Conservation (phyloP, 2,329 filamentous ascomycete species). For the Exophiala dermatitidis region DNA sequence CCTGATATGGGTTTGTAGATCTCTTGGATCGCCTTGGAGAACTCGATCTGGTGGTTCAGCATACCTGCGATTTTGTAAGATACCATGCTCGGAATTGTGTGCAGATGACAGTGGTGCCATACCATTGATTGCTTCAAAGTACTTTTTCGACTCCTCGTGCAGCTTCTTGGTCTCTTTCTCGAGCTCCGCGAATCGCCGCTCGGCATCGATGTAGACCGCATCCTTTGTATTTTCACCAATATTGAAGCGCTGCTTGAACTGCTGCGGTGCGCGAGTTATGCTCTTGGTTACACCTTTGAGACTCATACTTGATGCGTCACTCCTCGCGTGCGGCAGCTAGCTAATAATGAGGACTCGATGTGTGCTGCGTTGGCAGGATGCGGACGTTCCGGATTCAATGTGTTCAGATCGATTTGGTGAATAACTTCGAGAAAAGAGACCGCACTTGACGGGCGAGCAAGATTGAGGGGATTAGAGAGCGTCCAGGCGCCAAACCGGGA, state of each 20-base stretch:
- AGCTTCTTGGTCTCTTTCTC: slow-evolving; percentile 94
- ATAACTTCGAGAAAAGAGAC: no score
- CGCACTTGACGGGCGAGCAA: no score
- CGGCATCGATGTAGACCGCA: slow-evolving; percentile 86
- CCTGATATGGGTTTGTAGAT: slow-evolving; percentile 98
- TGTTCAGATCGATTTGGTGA: no score
- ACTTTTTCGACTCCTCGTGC: slow-evolving; percentile 94
- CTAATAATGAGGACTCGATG: neutral
- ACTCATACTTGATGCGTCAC: slow-evolving; percentile 59
- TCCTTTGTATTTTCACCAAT: slow-evolving; percentile 94
- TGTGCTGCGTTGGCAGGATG: neutral
- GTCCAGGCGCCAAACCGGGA: neutral
- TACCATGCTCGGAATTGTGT: neutral
- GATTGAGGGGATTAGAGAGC: neutral
- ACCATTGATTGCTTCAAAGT: slow-evolving; percentile 94
- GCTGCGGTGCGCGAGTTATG: slow-evolving; percentile 82
- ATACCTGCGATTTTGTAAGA: slow-evolving; percentile 53
- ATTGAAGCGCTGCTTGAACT: slow-evolving; percentile 86
- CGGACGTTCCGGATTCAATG: neutral
- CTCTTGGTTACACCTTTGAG: slow-evolving; percentile 94
- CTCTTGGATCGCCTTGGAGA: slow-evolving; percentile 90
- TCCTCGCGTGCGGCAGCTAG: neutral
- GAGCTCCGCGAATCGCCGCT: slow-evolving; percentile 86
- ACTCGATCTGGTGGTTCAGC: slow-evolving; percentile 95
- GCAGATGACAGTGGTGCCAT: slow-evolving; percentile 21